Evolutionary conservation across 345 rosid genomes (phyloP).

Genomic region (Lepidium africanum): DNA sequence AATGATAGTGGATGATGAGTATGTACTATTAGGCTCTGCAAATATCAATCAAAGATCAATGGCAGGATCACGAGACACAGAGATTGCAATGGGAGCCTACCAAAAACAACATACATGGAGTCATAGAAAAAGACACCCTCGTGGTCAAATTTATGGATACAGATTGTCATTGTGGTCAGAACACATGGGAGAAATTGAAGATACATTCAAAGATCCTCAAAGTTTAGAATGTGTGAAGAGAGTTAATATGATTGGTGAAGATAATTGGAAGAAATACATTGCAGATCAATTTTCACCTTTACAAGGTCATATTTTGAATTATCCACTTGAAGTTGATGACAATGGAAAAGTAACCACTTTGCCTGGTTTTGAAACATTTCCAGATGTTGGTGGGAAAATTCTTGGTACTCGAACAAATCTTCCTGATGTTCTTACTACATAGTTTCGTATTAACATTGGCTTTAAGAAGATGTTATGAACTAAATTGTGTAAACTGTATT

Average conservation of each 20-base stretch:
- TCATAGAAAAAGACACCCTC: slow-evolving; percentile 45
- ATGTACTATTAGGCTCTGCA: slow-evolving; percentile 75
- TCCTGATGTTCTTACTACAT: slow-evolving; percentile 72
- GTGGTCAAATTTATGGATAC: slow-evolving; percentile 73
- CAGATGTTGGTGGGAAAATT: slow-evolving; percentile 81
- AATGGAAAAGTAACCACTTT: slow-evolving; percentile 48
- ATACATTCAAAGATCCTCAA: slow-evolving; percentile 46
- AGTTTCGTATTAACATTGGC: not conserved
- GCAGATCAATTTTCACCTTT: slow-evolving; percentile 34
- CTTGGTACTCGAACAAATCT: slow-evolving; percentile 59
- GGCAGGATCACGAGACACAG: slow-evolving; percentile 84
- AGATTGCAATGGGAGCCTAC: slow-evolving; percentile 84
- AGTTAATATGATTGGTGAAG: slow-evolving; percentile 60
- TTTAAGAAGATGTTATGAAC: not conserved
- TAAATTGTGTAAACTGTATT: not conserved
- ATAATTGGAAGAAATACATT: slow-evolving; percentile 62
- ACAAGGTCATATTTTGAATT: slow-evolving; percentile 69
- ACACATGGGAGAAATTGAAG: slow-evolving; percentile 49
- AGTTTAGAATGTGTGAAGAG: slow-evolving; percentile 45
- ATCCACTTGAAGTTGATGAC: slow-evolving; percentile 50
- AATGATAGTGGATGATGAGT: slow-evolving; percentile 79
- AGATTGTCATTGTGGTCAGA: slow-evolving; percentile 94
- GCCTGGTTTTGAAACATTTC: slow-evolving; percentile 59
- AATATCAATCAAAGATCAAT: slow-evolving; percentile 79
- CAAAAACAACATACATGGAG: slow-evolving; percentile 64